Base-by-base conservation (phyloP, 1,139 yeast genomes). In the Candida sp. region DNA sequence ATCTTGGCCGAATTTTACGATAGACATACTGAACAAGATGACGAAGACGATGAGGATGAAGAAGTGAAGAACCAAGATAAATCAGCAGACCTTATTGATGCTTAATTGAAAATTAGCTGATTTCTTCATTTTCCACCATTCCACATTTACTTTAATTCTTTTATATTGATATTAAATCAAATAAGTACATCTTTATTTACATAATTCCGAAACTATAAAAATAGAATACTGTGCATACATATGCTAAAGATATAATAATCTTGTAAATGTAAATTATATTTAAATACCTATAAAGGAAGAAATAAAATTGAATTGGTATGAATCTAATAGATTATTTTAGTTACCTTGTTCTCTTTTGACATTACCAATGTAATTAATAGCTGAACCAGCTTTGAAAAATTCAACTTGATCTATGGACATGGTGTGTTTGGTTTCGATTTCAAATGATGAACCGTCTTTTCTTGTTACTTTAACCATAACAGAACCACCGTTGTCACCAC, bases 371-470 rank as follows among this genome's bases (percentile, higher is more conserved):
- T 82, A 81, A 68, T 91, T 91, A 60, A 93, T 89, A 36, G 99
- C 99, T 45, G 96, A 87, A 45, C 99, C 99, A 39, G 97, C 97
- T 68, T 84, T 90, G 80, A 91, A 93, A 70, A 93, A 93, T 52
- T 87, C 95, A 45, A 93, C 77, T 75, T 93, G 99, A 66, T 93
- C 99, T 66, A 82, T 81, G 27, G 97, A 90, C 97, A 93, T 89
- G 46, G 98, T 91, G 66, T 93, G 99, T 69, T 84, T 89, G 58
- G 95, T 80, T 53, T 76, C 73, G 51, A 93, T 82, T 47, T 77
- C 82, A 54, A 85, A 84, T 38, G 76, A 63, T 43, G 83, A 77
- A 21, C 97, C 97, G 52, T 80, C 79, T 45, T 73, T 81, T 68
- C 88, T 88, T 40, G 89, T 85, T 12, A 93, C 86, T 56, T 78